A percentile compares a stretch with the other conserved stretches of the same genome.
These are phyloP conservation scores for Poa pratensis DNA, from an alignment of 176 grass and related monocot genomes.

Conservation along the genomic window DNA sequence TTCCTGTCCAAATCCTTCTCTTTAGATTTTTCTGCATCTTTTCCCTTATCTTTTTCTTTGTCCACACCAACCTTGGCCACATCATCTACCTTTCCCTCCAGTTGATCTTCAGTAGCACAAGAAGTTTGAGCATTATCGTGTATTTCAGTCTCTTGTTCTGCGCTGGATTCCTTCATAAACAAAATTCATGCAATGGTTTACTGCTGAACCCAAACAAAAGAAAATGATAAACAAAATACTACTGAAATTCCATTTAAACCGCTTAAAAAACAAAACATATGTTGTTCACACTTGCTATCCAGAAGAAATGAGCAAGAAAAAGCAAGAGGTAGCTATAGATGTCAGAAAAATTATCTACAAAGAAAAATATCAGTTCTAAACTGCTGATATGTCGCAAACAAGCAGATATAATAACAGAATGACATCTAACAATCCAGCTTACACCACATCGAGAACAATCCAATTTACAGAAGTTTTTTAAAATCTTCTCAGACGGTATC, in stretches of 20 bases:
- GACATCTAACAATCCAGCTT: slow-evolving; percentile 23
- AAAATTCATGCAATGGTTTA: slow-evolving; percentile 47
- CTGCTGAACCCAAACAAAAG: slow-evolving; percentile 4
- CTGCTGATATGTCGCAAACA: slow-evolving; percentile 42
- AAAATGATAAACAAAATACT: background rate
- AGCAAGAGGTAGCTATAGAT: background rate
- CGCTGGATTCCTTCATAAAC: slow-evolving; percentile 55
- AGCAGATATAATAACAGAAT: slow-evolving; percentile 21
- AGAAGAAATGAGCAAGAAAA: slow-evolving; percentile 26
- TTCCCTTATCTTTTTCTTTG: slow-evolving; percentile 76
- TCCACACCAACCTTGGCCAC: slow-evolving; percentile 66
- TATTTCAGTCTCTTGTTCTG: slow-evolving; percentile 67
- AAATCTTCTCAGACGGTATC: slow-evolving; percentile 12
- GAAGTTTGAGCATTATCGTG: slow-evolving; percentile 63
- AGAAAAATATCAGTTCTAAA: slow-evolving; percentile 14
- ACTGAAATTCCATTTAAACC: background rate
- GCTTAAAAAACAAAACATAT: slow-evolving; percentile 1
- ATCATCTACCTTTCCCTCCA: slow-evolving; percentile 70
- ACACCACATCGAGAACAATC: slow-evolving; percentile 3
- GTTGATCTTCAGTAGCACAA: slow-evolving; percentile 57
- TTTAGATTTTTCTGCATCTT: slow-evolving; percentile 77
- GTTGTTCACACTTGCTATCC: background rate
- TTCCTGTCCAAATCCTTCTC: slow-evolving; percentile 85
- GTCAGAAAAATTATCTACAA: background rate
- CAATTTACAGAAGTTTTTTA: slow-evolving; percentile 19